Percentiles rank a stretch among this genome's conserved stretches.
phyloP scores from a whole-genome alignment of 225 moss, liverwort and hornwort species.

The Sphagnum contortum region DNA sequence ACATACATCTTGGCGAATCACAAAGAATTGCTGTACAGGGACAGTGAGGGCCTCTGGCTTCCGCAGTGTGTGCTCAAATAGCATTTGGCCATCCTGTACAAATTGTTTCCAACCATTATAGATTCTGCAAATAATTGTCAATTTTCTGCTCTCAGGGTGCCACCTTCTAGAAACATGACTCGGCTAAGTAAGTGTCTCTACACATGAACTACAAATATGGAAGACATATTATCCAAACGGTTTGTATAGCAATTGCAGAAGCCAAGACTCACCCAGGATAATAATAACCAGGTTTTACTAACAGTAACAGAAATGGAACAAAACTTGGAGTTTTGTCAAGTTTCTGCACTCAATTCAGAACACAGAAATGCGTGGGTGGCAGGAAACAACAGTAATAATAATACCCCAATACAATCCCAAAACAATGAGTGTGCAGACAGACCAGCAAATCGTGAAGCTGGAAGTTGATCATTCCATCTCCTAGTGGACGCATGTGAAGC shows the following conservation, averaged over 20 bases:
- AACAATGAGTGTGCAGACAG: slow-evolving; percentile 8
- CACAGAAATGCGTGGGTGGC: background rate
- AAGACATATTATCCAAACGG: background rate
- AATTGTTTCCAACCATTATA: too few relatives aligned
- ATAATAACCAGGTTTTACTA: too few relatives aligned
- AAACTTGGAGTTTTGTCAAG: too few relatives aligned
- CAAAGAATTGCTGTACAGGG: slow-evolving; percentile 49
- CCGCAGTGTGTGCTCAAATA: slow-evolving; percentile 54
- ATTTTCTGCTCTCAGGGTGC: too few relatives aligned
- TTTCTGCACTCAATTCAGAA: background rate
- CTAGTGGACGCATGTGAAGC: slow-evolving; percentile 57
- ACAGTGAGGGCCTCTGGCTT: slow-evolving; percentile 48
- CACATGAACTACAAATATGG: background rate
- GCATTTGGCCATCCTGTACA: slow-evolving; percentile 56
- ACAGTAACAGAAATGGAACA: too few relatives aligned
- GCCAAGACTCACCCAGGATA: background rate
- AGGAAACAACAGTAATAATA: background rate
- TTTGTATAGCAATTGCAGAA: background rate
- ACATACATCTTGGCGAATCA: slow-evolving; percentile 47
- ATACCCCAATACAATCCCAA: background rate
- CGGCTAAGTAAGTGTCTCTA: too few relatives aligned
- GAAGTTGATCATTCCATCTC: slow-evolving; percentile 56
- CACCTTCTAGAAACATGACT: too few relatives aligned
- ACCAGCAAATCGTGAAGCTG: slow-evolving; percentile 63
- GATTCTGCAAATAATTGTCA: too few relatives aligned